phyloP scores from a whole-genome alignment of 2,329 filamentous ascomycete species.

The Colletotrichum agaves region DNA sequence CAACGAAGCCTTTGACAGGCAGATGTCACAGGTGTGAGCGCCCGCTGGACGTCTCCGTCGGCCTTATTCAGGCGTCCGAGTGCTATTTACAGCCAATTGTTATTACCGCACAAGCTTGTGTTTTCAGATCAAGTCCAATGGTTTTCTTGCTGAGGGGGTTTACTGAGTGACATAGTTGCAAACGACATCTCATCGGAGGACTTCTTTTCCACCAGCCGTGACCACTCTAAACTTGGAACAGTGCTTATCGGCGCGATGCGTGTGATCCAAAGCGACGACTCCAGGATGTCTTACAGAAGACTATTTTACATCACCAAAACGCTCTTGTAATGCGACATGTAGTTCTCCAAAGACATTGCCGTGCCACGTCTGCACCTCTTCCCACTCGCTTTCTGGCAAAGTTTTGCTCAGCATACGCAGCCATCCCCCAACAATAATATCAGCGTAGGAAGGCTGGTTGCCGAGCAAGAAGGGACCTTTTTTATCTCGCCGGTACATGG shows the following conservation, averaged over 20 bases:
- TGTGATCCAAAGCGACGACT: too few relatives aligned
- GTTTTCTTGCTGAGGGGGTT: too few relatives aligned
- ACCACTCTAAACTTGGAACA: too few relatives aligned
- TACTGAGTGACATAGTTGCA: too few relatives aligned
- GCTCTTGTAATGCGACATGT: too few relatives aligned
- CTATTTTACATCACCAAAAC: too few relatives aligned
- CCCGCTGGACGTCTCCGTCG: background rate
- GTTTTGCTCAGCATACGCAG: constrained; percentile 56
- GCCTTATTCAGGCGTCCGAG: background rate
- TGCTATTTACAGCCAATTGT: background rate
- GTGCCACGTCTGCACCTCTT: constrained; percentile 59
- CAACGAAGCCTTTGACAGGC: background rate
- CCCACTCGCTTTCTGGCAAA: constrained; percentile 59
- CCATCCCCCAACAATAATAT: constrained; percentile 68
- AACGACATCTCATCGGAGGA: too few relatives aligned
- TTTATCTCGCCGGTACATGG: constrained; percentile 50
- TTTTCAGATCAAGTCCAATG: background rate
- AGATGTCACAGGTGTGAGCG: background rate
- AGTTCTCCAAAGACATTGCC: constrained; percentile 57
- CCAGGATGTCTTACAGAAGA: too few relatives aligned
- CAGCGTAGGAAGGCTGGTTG: constrained; percentile 58
- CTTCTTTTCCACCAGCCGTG: too few relatives aligned
- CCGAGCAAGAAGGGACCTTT: constrained; percentile 63
- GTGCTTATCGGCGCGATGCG: too few relatives aligned
- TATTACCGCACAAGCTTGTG: background rate